Conservation (phyloP, 306 rosid species). For the Mucuna pruriens region DNA sequence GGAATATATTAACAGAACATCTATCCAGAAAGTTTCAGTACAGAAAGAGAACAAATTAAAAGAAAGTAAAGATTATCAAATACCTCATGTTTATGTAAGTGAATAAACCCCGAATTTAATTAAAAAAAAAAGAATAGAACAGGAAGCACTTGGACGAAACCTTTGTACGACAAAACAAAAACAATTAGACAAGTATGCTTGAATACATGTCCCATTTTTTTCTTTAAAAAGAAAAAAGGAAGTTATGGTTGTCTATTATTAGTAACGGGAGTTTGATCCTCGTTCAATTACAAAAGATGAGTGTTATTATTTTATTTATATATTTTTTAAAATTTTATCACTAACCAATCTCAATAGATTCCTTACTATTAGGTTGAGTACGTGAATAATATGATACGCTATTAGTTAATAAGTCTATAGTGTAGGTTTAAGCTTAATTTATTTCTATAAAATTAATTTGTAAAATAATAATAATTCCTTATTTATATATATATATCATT, state of each 20-base stretch:
- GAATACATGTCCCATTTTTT: not conserved
- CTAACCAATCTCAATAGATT: too few relatives aligned
- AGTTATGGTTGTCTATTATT: not conserved
- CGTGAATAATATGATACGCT: too few relatives aligned
- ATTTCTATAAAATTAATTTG: too few relatives aligned
- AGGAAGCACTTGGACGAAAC: not conserved
- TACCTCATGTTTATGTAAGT: not conserved
- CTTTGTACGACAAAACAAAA: not conserved
- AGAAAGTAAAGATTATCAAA: not conserved
- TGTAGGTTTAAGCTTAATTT: too few relatives aligned
- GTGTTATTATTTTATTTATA: too few relatives aligned
- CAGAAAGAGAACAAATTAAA: not conserved
- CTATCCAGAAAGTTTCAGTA: not conserved
- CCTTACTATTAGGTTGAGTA: too few relatives aligned
- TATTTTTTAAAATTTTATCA: too few relatives aligned
- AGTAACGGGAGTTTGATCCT: too few relatives aligned
- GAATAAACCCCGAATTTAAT: not conserved
- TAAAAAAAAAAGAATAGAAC: not conserved
- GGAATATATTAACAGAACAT: constrained; percentile 2
- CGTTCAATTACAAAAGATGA: too few relatives aligned
- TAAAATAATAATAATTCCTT: too few relatives aligned
- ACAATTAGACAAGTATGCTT: not conserved
- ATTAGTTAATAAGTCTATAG: too few relatives aligned
- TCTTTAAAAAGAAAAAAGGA: not conserved
- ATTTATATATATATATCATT: too few relatives aligned